Base-by-base conservation (phyloP, 2,329 filamentous ascomycete species). In the Alternaria rosae region DNA sequence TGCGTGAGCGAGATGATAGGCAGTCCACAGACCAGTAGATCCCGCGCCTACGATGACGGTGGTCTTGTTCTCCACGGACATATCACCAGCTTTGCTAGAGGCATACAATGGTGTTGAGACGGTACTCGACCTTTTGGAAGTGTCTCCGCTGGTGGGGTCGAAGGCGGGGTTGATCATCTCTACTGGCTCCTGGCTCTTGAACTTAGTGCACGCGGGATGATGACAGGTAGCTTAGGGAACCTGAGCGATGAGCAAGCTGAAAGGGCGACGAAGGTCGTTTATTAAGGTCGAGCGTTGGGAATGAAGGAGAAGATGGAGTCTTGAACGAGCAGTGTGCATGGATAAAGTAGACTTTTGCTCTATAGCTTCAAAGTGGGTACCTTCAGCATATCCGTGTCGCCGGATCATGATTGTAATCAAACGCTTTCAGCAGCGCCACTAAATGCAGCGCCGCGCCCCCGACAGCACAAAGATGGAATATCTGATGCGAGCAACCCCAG, bases 371-470 rank as follows among this genome's bases (percentile, higher is more conserved):
- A 44, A 23, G 20, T 3, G 12, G 5, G 1, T 23, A 12, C 47
- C 9, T 10, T 59, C 28, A 59, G 23, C 56, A 59, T 28, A 50
- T 45, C 2, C 56, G 32, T 4, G 56, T 59, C 20, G 44, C 42
- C 15, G 56, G 56, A 47, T 59, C 56, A 20, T 59, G 56, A 35
- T 59, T 59, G 9, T 59, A 54, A 25, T 59, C 56, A 30, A 59
- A 59, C 3, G 56, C 56, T 28, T 59, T 43, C 9, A 59, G 9
- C 6, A 59, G 41, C 5, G 48, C 56, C 4, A 59, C 41, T 15
- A 59, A 20, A 32, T 59, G 56, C 35, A 21, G 44, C 21, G 41
- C 48, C 9, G 56, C 56, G 3, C 56, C 56, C 5, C 23, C 56
- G 3, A 59, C 56, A 45, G 56, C 56, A 25, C 56, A 59, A 10